Percentiles rank a stretch among this genome's conserved stretches.
Evolutionary conservation across 2,329 filamentous ascomycete species (phyloP).

Genomic region (Colletotrichum sp.): DNA sequence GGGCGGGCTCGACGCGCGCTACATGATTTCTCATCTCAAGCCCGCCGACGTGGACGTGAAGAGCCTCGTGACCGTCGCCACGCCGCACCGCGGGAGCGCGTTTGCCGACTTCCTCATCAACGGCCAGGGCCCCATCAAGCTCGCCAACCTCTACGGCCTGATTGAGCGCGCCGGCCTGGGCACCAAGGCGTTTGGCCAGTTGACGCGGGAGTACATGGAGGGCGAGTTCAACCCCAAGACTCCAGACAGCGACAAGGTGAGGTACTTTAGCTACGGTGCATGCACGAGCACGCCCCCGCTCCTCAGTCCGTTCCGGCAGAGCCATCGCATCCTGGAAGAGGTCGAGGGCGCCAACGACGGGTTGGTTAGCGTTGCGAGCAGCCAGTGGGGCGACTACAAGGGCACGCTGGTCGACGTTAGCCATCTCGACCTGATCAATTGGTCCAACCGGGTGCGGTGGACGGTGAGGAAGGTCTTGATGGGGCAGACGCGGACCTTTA

Average conservation of each 20-base stretch:
- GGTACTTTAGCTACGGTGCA: conserved; percentile 69
- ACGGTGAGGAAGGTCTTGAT: conserved; percentile 55
- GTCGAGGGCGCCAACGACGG: conserved; percentile 69
- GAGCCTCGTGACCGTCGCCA: conserved; percentile 60
- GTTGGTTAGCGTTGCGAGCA: conserved; percentile 69
- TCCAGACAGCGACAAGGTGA: conserved; percentile 55
- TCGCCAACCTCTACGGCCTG: conserved; percentile 61
- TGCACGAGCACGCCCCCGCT: conserved; percentile 57
- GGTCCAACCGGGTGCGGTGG: conserved; percentile 66
- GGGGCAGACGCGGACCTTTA: conserved; percentile 64
- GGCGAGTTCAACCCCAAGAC: conserved; percentile 64
- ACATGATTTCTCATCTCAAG: conserved; percentile 65
- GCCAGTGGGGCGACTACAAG: conserved; percentile 67
- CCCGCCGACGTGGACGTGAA: conserved; percentile 52
- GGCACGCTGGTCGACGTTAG: conserved; percentile 67
- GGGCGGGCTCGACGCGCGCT: conserved; percentile 69
- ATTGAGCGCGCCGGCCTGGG: conserved; percentile 58
- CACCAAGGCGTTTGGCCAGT: conserved; percentile 65
- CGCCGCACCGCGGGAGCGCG: conserved; percentile 57
- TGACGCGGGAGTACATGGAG: conserved; percentile 63
- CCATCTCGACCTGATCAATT: conserved; percentile 72
- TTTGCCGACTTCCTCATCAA: conserved; percentile 61
- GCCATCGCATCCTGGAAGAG: conserved; percentile 53
- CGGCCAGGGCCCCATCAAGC: conserved; percentile 46
- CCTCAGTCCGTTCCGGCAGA: conserved; percentile 66